Evolutionary conservation across 2,329 filamentous ascomycete genomes (phyloP).

Genomic region (Diaporthe citriasiana): DNA sequence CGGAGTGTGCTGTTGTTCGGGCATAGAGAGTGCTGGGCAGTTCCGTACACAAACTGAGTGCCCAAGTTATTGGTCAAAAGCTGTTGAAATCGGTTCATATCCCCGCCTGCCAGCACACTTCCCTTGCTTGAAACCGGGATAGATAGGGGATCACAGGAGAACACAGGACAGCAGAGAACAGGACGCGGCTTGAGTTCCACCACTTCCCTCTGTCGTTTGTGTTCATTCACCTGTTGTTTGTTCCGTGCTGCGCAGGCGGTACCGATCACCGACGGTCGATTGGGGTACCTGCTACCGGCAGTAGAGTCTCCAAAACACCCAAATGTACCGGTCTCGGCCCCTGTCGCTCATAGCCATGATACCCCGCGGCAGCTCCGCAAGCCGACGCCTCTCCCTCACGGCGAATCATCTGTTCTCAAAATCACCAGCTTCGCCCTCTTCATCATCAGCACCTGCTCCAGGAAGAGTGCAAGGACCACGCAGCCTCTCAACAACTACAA

Average conservation of each 20-base stretch:
- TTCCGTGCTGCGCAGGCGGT: slow-evolving; percentile 26
- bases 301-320: slow-evolving; percentile 12
- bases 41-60: slow-evolving; percentile 22
- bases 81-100: background rate
- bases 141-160: background rate
- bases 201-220: background rate
- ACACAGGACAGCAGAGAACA: background rate
- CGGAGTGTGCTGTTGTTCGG: slow-evolving; percentile 12
- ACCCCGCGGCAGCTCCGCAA: slow-evolving; percentile 49
- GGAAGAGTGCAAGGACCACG: slow-evolving; percentile 39
- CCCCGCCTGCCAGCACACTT: slow-evolving; percentile 18
- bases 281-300: slow-evolving; percentile 24
- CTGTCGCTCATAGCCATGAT: slow-evolving; percentile 39
- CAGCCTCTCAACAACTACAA: slow-evolving; percentile 47
- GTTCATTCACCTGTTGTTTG: slow-evolving; percentile 13
- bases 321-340: slow-evolving; percentile 43
- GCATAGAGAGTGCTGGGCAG: background rate
- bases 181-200: slow-evolving; percentile 14
- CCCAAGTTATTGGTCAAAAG: slow-evolving; percentile 24
- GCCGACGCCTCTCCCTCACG: slow-evolving; percentile 54
- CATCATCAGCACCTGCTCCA: slow-evolving; percentile 27
- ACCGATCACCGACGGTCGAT: slow-evolving; percentile 25
- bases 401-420: slow-evolving; percentile 53
- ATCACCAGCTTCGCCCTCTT: background rate
- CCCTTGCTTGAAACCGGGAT: background rate